Evolutionary conservation across 805 yeast genomes (phyloP).

Genomic region (Sugiyamaella marilandica): DNA sequence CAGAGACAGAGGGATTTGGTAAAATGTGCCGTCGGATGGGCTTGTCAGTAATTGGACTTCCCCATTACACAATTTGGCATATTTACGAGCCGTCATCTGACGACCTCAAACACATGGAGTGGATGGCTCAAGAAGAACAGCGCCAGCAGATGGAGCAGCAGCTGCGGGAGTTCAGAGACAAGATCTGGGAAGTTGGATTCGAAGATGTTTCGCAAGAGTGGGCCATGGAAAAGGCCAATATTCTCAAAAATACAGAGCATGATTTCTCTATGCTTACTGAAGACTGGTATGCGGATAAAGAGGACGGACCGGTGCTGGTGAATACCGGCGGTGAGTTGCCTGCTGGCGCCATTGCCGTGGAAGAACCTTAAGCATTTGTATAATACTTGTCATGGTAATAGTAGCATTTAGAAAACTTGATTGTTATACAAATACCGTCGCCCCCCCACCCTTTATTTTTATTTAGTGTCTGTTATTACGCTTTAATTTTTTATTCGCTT

Average conservation of each 20-base stretch:
- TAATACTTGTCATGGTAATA: background rate
- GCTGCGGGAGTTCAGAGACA: slow-evolving; percentile 32
- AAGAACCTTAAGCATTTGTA: slow-evolving; percentile 1
- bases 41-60: slow-evolving; percentile 78
- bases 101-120: slow-evolving; percentile 62
- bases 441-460: no score
- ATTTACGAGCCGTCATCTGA: slow-evolving; percentile 93
- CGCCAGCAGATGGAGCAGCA: slow-evolving; percentile 34
- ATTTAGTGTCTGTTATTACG: background rate
- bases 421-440: no score
- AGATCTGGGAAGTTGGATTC: slow-evolving; percentile 68
- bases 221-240: slow-evolving; percentile 63
- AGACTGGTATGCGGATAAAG: slow-evolving; percentile 21
- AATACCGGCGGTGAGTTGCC: slow-evolving; percentile 2
- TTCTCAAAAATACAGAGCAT: slow-evolving; percentile 69
- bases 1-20: slow-evolving; percentile 96
- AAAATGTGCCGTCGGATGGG: slow-evolving; percentile 85
- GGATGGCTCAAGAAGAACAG: slow-evolving; percentile 32
- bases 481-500: background rate
- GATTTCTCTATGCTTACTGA: slow-evolving; percentile 23
- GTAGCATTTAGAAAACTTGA: background rate
- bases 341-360: slow-evolving; percentile 10
- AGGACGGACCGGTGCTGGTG: background rate
- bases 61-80: slow-evolving; percentile 96
- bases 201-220: slow-evolving; percentile 70